These are phyloP conservation scores for Cladorrhinum sp. DNA, from an alignment of 2,329 filamentous ascomycete species.

Conservation along the genomic window DNA sequence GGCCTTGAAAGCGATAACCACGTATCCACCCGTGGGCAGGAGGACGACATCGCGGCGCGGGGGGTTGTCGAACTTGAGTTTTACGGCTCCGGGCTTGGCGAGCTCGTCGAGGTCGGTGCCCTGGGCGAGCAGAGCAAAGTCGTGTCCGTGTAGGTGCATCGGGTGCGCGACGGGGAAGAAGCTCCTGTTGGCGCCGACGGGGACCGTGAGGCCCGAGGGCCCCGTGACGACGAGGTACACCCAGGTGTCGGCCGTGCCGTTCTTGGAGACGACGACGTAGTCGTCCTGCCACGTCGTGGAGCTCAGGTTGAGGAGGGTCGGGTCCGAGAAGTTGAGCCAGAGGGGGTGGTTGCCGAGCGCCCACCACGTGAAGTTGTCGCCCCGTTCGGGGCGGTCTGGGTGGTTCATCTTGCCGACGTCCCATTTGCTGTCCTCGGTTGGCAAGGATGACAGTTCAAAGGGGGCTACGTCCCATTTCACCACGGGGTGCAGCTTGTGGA, in stretches of 20 bases:
- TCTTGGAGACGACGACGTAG: slow-evolving; percentile 6
- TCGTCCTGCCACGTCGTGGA: neutral
- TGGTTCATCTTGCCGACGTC: neutral
- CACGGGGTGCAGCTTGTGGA: slow-evolving; percentile 5
- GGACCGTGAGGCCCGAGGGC: too few species aligned
- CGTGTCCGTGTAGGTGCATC: slow-evolving; percentile 5
- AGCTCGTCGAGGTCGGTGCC: neutral
- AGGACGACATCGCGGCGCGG: slow-evolving; percentile 10
- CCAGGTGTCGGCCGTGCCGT: neutral
- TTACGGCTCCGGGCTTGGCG: neutral
- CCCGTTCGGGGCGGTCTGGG: neutral
- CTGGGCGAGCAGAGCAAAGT: slow-evolving; percentile 9
- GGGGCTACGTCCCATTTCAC: slow-evolving; percentile 3
- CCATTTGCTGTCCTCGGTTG: too few species aligned
- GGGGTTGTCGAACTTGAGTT: neutral
- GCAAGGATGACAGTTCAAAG: neutral
- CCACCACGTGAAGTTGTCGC: neutral
- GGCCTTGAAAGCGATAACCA: slow-evolving; percentile 12
- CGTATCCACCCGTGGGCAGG: slow-evolving; percentile 2
- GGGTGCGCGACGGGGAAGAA: slow-evolving; percentile 1
- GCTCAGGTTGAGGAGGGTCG: slow-evolving; percentile 9
- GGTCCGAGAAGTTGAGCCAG: slow-evolving; percentile 16
- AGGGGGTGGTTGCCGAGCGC: neutral
- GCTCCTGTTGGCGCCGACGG: neutral
- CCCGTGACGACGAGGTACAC: neutral